Conservation (phyloP, 2,329 filamentous ascomycete species). For the Alternaria sp. region DNA sequence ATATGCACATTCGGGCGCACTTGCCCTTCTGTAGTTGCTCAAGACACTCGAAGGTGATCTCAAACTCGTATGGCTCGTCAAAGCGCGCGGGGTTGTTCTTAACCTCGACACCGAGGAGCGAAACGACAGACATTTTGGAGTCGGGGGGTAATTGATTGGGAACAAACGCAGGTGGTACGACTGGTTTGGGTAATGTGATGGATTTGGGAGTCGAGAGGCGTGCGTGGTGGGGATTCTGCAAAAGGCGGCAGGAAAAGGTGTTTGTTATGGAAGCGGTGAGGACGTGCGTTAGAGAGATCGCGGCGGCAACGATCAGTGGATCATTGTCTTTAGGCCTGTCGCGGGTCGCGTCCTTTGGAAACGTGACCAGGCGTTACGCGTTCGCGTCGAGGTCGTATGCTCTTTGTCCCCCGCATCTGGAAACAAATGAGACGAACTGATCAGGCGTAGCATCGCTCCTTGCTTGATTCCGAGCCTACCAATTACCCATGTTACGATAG, state of each 20-base stretch:
- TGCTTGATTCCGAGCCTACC: background rate
- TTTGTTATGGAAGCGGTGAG: constrained; percentile 33
- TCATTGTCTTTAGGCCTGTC: constrained; percentile 8
- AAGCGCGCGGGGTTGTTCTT: constrained; percentile 97
- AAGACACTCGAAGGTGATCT: constrained; percentile 98
- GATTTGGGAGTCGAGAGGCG: constrained; percentile 5
- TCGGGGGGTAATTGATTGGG: constrained; percentile 10
- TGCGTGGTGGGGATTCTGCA: constrained; percentile 13
- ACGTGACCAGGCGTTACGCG: constrained; percentile 31
- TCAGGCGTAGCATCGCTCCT: background rate
- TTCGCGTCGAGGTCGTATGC: constrained; percentile 16
- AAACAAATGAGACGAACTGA: background rate
- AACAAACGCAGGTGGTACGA: background rate
- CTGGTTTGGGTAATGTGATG: background rate
- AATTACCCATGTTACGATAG: background rate
- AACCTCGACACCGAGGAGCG: constrained; percentile 92
- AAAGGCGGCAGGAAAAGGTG: constrained; percentile 21
- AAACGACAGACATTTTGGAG: constrained; percentile 88
- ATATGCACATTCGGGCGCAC: background rate
- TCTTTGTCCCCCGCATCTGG: background rate
- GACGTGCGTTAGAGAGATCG: constrained; percentile 32
- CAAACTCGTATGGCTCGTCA: constrained; percentile 91
- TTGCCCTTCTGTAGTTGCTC: constrained; percentile 92
- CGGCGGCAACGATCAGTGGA: constrained; percentile 30
- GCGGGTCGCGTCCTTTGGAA: constrained; percentile 17